Percentiles rank a stretch among this genome's conserved stretches.
phyloP scores from a whole-genome alignment of 495 filamentous ascomycete species.

The Aspergillus bridgeri region DNA sequence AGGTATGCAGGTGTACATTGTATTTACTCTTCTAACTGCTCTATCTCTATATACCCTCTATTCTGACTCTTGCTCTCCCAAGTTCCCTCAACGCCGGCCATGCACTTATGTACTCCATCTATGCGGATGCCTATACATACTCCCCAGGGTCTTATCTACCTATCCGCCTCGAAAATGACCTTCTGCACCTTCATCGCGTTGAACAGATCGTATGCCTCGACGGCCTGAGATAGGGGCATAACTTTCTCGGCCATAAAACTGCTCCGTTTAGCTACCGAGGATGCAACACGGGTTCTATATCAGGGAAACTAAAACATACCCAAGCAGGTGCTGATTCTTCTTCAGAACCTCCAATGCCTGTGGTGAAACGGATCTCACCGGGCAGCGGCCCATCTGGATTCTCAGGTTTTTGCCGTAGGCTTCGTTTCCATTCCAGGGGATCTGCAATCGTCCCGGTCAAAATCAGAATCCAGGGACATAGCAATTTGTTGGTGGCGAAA shows the following conservation, averaged over 20 bases:
- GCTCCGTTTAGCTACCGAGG: slow-evolving; percentile 14
- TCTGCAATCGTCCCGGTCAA: slow-evolving; percentile 41
- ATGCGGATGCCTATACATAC: too few relatives aligned
- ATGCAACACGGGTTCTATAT: not conserved
- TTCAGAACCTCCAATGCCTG: slow-evolving; percentile 74
- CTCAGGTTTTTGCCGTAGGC: slow-evolving; percentile 88
- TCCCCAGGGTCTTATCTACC: slow-evolving; percentile 8
- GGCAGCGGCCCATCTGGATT: slow-evolving; percentile 93
- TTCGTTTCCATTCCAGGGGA: slow-evolving; percentile 79
- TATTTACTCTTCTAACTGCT: not conserved
- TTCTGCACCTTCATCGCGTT: slow-evolving; percentile 93
- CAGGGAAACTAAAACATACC: slow-evolving; percentile 51
- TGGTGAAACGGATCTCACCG: slow-evolving; percentile 78
- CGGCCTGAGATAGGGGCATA: slow-evolving; percentile 80
- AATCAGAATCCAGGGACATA: not conserved
- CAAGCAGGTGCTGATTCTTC: slow-evolving; percentile 75
- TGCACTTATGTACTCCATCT: not conserved
- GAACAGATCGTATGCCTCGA: slow-evolving; percentile 88
- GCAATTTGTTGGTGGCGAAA: not conserved
- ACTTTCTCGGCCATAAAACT: slow-evolving; percentile 94
- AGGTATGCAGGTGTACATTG: too few relatives aligned
- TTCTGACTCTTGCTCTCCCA: not conserved
- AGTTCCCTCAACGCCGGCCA: not conserved
- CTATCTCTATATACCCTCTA: not conserved
- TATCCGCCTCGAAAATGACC: slow-evolving; percentile 56